A percentile compares a stretch with the other conserved stretches of the same genome.
These are phyloP conservation scores for Dichotomopilus funicola DNA, from an alignment of 2,329 filamentous ascomycete species.

Conservation along the genomic window DNA sequence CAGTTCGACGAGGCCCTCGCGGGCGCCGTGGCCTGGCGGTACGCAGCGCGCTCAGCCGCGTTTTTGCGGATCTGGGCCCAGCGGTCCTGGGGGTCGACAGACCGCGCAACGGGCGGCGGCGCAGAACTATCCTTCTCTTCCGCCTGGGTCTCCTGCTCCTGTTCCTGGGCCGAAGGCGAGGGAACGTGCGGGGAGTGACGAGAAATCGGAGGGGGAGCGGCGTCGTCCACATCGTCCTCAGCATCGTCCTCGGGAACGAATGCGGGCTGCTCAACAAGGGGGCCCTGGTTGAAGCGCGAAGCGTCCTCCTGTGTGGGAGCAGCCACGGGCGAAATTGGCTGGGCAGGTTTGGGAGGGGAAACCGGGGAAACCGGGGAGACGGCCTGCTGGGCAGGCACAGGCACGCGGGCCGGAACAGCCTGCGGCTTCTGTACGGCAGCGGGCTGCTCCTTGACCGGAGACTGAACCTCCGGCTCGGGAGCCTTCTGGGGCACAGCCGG, in stretches of 20 bases:
- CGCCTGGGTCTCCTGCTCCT: constrained; percentile 24
- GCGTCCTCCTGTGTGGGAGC: constrained; percentile 55
- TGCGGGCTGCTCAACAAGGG: constrained; percentile 77
- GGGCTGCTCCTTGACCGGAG: constrained; percentile 24
- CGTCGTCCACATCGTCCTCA: constrained; percentile 42
- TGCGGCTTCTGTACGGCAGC: constrained; percentile 18
- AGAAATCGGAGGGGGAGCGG: constrained; percentile 46
- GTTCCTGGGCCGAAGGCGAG: constrained; percentile 15
- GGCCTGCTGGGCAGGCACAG: constrained; percentile 15
- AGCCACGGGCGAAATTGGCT: constrained; percentile 51
- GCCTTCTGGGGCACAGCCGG: constrained; percentile 21
- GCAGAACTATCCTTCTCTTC: constrained; percentile 30
- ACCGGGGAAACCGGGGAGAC: constrained; percentile 24
- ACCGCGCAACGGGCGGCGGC: constrained; percentile 20
- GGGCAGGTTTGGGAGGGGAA: constrained; percentile 22
- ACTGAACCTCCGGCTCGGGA: constrained; percentile 18
- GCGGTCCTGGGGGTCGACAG: constrained; percentile 53
- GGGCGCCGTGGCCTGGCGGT: constrained; percentile 42
- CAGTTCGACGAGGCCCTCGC: constrained; percentile 26
- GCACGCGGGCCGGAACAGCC: constrained; percentile 12
- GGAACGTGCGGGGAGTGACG: constrained; percentile 31
- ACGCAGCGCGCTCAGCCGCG: constrained; percentile 71
- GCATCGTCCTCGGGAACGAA: constrained; percentile 57
- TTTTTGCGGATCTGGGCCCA: constrained; percentile 98
- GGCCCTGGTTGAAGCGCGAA: constrained; percentile 77